Percentiles rank a stretch among this genome's conserved stretches.
These are phyloP conservation scores for Theobroma cacao DNA, from an alignment of 345 rosid species.

Conservation along the genomic window DNA sequence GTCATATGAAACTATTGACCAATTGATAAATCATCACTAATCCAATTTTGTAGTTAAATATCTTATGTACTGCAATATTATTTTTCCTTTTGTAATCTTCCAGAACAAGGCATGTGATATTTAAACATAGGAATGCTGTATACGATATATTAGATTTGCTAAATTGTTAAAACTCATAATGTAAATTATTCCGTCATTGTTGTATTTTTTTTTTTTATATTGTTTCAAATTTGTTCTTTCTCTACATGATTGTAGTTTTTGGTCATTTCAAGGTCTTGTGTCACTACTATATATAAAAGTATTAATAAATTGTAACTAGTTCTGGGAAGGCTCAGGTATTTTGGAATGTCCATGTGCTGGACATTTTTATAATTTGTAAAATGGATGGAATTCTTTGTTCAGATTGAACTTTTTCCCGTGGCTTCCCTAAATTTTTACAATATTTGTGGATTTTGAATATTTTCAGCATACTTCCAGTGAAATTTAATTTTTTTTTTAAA, in stretches of 20 bases:
- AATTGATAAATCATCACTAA: background rate
- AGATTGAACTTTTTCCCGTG: background rate
- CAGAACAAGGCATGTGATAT: background rate
- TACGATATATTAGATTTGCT: background rate
- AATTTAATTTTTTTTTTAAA: slow-evolving; percentile 4
- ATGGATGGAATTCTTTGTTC: background rate
- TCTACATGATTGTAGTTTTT: background rate
- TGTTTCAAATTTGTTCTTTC: background rate
- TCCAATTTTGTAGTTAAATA: background rate
- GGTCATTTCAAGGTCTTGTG: background rate
- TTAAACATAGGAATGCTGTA: background rate
- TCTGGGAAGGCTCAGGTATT: background rate
- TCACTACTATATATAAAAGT: background rate
- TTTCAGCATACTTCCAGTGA: background rate
- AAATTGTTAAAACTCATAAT: too few species aligned
- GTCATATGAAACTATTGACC: background rate
- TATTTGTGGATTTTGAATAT: background rate
- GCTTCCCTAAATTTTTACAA: background rate
- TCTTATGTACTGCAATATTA: background rate
- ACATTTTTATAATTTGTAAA: too few species aligned
- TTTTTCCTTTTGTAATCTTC: background rate
- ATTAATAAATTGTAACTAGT: background rate
- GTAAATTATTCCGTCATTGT: too few species aligned
- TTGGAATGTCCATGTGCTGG: background rate
- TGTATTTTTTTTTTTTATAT: too few species aligned